phyloP scores from a whole-genome alignment of 768 basidiomycete genomes.

The Termitomyces sp. region DNA sequence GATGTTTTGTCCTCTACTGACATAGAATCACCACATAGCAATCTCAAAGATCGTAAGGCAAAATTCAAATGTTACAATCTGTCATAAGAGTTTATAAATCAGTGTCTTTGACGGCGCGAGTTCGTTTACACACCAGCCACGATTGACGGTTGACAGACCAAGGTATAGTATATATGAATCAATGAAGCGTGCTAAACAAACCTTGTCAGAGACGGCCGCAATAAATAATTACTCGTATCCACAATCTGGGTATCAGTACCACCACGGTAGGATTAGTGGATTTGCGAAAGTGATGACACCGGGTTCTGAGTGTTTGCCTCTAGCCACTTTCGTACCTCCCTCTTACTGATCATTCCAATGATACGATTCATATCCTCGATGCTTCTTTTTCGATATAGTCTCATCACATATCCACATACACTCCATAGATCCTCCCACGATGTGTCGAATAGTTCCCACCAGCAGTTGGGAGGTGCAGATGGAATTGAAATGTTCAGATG shows the following conservation, averaged over 20 bases:
- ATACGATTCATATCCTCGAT: constrained; percentile 40
- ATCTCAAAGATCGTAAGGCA: not conserved
- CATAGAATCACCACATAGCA: not conserved
- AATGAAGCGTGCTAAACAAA: not conserved
- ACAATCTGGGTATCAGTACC: not conserved
- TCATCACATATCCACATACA: constrained; percentile 81
- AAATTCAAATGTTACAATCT: not conserved
- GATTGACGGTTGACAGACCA: not conserved
- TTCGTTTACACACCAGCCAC: not conserved
- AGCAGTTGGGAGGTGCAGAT: constrained; percentile 62
- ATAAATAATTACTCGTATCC: not conserved
- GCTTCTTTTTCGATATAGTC: constrained; percentile 60
- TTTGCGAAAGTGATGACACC: not conserved
- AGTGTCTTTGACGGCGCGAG: not conserved
- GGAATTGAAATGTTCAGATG: constrained; percentile 73
- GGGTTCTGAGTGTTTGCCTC: constrained; percentile 37
- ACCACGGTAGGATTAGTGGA: not conserved
- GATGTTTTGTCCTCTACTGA: not conserved
- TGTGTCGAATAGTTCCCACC: constrained; percentile 96
- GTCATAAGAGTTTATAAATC: not conserved
- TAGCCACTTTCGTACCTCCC: constrained; percentile 79
- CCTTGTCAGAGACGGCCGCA: not conserved
- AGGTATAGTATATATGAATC: not conserved
- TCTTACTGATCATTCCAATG: constrained; percentile 65
- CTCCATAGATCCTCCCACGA: constrained; percentile 85